Conservation (phyloP, 1,139 yeast species). For the Candida dubliniensis region DNA sequence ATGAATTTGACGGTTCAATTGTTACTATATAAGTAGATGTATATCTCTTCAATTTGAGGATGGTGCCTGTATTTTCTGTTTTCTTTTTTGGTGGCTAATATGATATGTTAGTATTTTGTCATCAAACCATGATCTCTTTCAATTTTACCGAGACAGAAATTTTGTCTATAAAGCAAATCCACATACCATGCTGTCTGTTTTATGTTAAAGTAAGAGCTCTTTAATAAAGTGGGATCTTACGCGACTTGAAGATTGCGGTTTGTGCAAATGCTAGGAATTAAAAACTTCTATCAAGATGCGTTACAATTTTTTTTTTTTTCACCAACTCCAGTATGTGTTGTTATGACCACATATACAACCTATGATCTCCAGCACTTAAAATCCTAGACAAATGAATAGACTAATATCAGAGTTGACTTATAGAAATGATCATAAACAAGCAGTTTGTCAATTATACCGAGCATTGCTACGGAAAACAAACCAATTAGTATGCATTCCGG, state of each 20-base stretch:
- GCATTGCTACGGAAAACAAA: constrained; percentile 19
- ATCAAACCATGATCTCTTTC: background rate
- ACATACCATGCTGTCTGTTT: constrained; percentile 9
- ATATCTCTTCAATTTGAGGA: constrained; percentile 45
- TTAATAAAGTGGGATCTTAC: no score
- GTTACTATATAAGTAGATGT: constrained; percentile 47
- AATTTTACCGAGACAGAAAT: no score
- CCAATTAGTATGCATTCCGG: background rate
- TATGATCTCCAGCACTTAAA: no score
- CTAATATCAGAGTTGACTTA: constrained; percentile 1
- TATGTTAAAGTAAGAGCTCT: no score
- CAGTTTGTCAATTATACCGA: constrained; percentile 19
- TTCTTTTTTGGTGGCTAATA: constrained; percentile 34
- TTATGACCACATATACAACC: no score
- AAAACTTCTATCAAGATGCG: no score
- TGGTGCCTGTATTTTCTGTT: constrained; percentile 22
- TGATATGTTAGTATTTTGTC: constrained; percentile 16
- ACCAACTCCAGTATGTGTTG: no score
- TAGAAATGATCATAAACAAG: constrained; percentile 5
- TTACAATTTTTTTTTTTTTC: no score
- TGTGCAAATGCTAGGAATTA: no score
- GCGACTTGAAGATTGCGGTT: no score
- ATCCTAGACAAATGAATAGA: background rate
- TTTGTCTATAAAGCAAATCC: no score
- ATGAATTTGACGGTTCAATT: constrained; percentile 23